Conservation (phyloP, 495 filamentous ascomycete genomes). For the Jackrogersella multiformis region DNA sequence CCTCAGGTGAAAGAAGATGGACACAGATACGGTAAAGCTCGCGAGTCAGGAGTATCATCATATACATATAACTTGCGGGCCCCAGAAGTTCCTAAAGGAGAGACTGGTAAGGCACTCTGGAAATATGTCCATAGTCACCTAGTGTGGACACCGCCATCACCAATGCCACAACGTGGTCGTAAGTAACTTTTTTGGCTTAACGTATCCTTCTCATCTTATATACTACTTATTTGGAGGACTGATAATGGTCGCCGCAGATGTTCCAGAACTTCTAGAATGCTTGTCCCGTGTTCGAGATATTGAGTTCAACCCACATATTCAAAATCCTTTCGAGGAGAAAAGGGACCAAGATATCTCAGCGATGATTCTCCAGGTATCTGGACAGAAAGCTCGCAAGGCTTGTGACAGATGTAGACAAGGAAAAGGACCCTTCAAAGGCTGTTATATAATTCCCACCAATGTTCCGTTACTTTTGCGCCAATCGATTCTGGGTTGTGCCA, state of each 20-base stretch:
- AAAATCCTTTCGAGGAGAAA: constrained; percentile 34
- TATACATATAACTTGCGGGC: too few species aligned
- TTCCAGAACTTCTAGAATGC: constrained; percentile 10
- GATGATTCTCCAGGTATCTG: constrained; percentile 46
- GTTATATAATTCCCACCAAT: constrained; percentile 40
- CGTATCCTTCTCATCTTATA: too few species aligned
- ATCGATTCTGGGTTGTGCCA: constrained; percentile 42
- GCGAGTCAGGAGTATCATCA: too few species aligned
- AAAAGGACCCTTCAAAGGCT: constrained; percentile 45
- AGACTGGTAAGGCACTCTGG: constrained; percentile 14
- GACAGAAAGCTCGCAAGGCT: constrained; percentile 35
- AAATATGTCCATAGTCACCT: constrained; percentile 22
- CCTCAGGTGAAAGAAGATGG: not conserved
- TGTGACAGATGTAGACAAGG: constrained; percentile 42
- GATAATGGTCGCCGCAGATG: not conserved
- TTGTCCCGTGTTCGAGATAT: constrained; percentile 10
- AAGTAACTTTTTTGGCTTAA: not conserved
- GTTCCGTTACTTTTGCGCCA: constrained; percentile 14
- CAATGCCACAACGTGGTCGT: constrained; percentile 11
- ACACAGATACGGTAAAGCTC: not conserved
- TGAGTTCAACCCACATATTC: constrained; percentile 30
- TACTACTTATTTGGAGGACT: not conserved
- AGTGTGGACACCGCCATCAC: constrained; percentile 3
- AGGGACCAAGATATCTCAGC: constrained; percentile 43
- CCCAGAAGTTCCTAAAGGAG: not conserved